A percentile compares a stretch with the other conserved stretches of the same genome.
Evolutionary conservation across 768 basidiomycete genomes (phyloP).

Genomic region (Cystobasidiopsis lactophilus): DNA sequence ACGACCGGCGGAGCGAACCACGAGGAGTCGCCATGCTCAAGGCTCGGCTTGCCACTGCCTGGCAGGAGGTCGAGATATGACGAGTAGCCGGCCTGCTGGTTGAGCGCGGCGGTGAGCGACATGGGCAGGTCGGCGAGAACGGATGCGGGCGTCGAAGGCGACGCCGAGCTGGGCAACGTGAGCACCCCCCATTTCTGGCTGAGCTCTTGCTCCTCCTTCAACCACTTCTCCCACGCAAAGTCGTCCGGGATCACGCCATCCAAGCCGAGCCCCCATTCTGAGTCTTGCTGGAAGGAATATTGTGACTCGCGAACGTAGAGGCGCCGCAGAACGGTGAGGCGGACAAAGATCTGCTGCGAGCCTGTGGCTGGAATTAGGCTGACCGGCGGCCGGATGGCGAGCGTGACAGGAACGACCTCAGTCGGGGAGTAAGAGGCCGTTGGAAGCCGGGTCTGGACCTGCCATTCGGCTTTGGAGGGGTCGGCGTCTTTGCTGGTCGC

Average conservation of each 20-base stretch:
- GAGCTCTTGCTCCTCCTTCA: slow-evolving; percentile 20
- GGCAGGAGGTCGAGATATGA: slow-evolving; percentile 18
- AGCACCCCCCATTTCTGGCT: slow-evolving; percentile 19
- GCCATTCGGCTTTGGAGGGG: background rate
- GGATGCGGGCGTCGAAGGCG: slow-evolving; percentile 14
- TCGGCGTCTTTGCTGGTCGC: too few relatives aligned
- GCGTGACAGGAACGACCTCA: slow-evolving; percentile 17
- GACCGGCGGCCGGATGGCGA: slow-evolving; percentile 18
- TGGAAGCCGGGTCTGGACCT: background rate
- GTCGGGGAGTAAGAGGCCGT: slow-evolving; percentile 19
- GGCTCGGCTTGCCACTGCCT: slow-evolving; percentile 8
- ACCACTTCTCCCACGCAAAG: slow-evolving; percentile 17
- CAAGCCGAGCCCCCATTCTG: slow-evolving; percentile 17
- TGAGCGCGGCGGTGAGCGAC: slow-evolving; percentile 16
- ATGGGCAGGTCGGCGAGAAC: slow-evolving; percentile 18
- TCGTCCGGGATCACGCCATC: slow-evolving; percentile 16
- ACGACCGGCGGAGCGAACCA: slow-evolving; percentile 20
- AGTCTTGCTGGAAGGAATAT: slow-evolving; percentile 11
- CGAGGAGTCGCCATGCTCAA: slow-evolving; percentile 17
- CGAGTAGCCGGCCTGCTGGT: slow-evolving; percentile 16
- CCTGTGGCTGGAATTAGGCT: slow-evolving; percentile 9
- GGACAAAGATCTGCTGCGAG: slow-evolving; percentile 17
- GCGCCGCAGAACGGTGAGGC: slow-evolving; percentile 19
- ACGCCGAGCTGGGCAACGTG: slow-evolving; percentile 14
- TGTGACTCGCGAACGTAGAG: slow-evolving; percentile 19